Evolutionary conservation across 139 green algal genomes (phyloP), one percentile per base, ranked within the genome.

Genomic region (Deuterostichococcus epilithicus): DNA sequence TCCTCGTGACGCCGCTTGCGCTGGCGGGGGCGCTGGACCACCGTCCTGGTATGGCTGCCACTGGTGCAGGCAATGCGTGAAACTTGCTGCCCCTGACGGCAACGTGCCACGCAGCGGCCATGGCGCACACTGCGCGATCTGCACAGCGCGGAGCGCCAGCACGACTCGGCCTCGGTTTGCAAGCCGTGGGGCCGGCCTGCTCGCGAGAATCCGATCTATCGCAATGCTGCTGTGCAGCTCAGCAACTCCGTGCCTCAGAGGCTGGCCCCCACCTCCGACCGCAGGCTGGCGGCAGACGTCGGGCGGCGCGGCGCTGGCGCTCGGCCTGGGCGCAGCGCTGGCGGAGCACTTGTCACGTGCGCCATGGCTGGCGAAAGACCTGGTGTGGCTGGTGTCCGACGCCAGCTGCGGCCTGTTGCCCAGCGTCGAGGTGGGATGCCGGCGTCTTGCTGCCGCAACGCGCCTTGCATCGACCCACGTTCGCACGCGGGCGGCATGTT

Each of bases 331-430:
- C 1, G 23, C 66, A 25, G 68, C 72, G 15, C 59, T 90, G 66
- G 18, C 82, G 59, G 8, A 37, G 5, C 81, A 92, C 71, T 66
- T 94, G 72, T n/a, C 39, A 1, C 13, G n/a, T 5, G 81, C 74
- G 5, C 67, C 72, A 15, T 94, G 90, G 90, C 74, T 94, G 68
- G 83, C 86, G 20, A 92, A 91, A 35, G 86, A 94, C 72, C 23
- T 94, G 20, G 34, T 93, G 22, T 94, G 90, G 90, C 44, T 94
- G 71, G 67, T 92, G 26, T 78, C 84, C 1, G 87, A 93, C 68
- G 77, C 77, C 1, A 33, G 63, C 23, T 94, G 88, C 58, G 86
- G 83, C 3, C 23, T 38, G n/a, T 20, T 83, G 18, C 18, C 77
- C 28, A 82, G 73, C 22, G 71, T 88, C 76, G 38, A 76, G n/a